Evolutionary conservation across 441 rosid genomes (phyloP), one percentile per base, ranked within the genome.

Genomic region (Mallotus japonicus): DNA sequence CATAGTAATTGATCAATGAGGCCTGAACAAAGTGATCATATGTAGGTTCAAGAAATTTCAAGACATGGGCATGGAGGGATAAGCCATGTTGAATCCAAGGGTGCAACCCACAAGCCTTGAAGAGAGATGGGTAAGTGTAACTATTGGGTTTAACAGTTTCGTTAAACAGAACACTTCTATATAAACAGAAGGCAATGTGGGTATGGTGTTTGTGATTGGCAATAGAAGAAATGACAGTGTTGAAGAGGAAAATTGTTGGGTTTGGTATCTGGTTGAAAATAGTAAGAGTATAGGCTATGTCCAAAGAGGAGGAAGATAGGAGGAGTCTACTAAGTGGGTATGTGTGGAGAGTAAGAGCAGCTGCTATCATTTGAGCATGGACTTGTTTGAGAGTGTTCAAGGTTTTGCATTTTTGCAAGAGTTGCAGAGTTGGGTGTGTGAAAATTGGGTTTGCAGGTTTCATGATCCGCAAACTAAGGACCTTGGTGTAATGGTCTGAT

Each of bases 291-390:
- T 86, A 82, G 44, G 88, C 0, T 24, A 82, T 58, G 60, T 72
- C 75, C 10, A 86, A 9, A 50, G 80, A 47, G 59, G 89, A 76
- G 55, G 86, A 83, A 14, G 69, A 60, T 67, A 34, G 75, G 64
- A 90, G 92, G 62, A 88, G 87, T 28, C 79, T 81, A 57, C 89
- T 85, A 32, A 88, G 89, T 70, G 93, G 95, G 79, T 82, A 87
- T 12, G 87, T 87, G 79, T 80, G 90, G 74, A 62, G 82, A 67
- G 87, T 64, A 69, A 87, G 89, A 15, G 86, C 89, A 0, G 73
- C 79, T n/a, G 85, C 77, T 72, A 87, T 55, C 74, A 84, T 73
- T 46, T 85, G 89, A 37, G 79, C 76, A 64, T 88, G 93, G 76
- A 81, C 76, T 82, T 87, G 91, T 56, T 83, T 86, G 54, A 88